phyloP scores from a whole-genome alignment of 192 early-diverging fungal genomes.

The Entomortierella parvispora region DNA sequence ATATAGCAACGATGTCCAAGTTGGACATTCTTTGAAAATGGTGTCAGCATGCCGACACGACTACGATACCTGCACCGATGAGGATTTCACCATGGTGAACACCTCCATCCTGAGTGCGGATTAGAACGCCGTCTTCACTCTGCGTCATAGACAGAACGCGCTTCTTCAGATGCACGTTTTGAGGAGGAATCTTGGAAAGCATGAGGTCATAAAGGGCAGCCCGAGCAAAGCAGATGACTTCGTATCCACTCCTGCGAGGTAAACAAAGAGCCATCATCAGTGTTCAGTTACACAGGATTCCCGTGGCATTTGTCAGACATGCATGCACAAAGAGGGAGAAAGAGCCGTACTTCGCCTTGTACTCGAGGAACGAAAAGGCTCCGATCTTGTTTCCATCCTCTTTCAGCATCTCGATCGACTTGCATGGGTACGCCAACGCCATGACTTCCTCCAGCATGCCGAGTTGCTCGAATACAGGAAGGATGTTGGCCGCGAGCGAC shows the following conservation, averaged over 20 bases:
- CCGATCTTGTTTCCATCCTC: slow-evolving; percentile 10
- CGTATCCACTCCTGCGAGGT: slow-evolving; percentile 19
- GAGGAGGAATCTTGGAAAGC: slow-evolving; percentile 17
- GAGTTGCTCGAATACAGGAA: slow-evolving; percentile 34
- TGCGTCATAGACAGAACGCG: slow-evolving; percentile 17
- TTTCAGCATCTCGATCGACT: slow-evolving; percentile 11
- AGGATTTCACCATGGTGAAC: slow-evolving; percentile 31
- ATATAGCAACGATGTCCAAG: no score
- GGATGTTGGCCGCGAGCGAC: slow-evolving; percentile 4
- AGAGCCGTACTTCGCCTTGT: neutral
- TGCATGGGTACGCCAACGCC: slow-evolving; percentile 10
- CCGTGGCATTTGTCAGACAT: no score
- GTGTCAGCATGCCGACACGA: no score
- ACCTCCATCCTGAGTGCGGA: slow-evolving; percentile 19
- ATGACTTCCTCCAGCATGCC: slow-evolving; percentile 22
- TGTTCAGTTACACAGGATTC: neutral
- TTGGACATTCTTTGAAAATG: no score
- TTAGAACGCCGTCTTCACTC: slow-evolving; percentile 15
- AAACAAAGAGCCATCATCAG: neutral
- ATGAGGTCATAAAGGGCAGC: slow-evolving; percentile 23
- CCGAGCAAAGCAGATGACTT: slow-evolving; percentile 5
- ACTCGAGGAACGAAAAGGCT: neutral
- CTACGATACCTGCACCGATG: slow-evolving; percentile 31
- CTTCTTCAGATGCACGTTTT: slow-evolving; percentile 20
- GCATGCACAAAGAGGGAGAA: neutral